Evolutionary conservation across 768 basidiomycete species (phyloP), one percentile per base, ranked within the genome.

Genomic region (Russula lepida): DNA sequence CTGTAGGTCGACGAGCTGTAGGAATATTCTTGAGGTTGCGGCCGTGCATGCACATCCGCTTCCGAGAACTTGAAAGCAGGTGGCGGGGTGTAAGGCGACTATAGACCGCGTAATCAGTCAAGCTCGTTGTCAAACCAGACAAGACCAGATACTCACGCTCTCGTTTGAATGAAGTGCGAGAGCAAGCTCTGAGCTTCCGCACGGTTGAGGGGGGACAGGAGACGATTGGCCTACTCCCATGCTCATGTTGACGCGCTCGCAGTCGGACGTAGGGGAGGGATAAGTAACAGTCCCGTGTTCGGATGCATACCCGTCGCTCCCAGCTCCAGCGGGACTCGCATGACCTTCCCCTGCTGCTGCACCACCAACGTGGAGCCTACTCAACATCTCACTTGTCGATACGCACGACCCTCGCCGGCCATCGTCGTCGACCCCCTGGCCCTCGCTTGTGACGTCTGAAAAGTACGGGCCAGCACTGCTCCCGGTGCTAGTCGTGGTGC

Each of bases 371-470:
- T 37, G 39, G 35, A 66, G 43, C 27, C 53, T 43, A 23, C 52
- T 53, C 35, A 66, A 44, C 56, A 61, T 52, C 37, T 66, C 66
- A 6, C 54, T 62, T 6, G 66, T 59, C 6, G 64, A 65, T 28
- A 64, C 59, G 50, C 66, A 66, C 21, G 66, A 66, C 21, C 59
- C 59, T 35, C 66, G 63, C 13, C 66, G 64, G 9, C 63, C 62
- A 35, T 58, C 53, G 4, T 53, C 65, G 21, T 64, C 65, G 30
- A 56, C 53, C 17, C 59, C 52, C 0, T 51, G 55, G 21, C 60
- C 60, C 33, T 60, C 62, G 32, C 63, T 66, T 21, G 49, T 54
- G 32, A 64, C 59, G 15, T 66, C 65, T 2, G 63, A 60, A 39
- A 64, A 64, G 56, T 60, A 64, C 11, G 64, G 64, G 39, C 65